Percentiles rank a stretch among this genome's conserved stretches.
These are phyloP conservation scores for Lippia alba DNA, from an alignment of 305 asterid genomes.

Conservation along the genomic window DNA sequence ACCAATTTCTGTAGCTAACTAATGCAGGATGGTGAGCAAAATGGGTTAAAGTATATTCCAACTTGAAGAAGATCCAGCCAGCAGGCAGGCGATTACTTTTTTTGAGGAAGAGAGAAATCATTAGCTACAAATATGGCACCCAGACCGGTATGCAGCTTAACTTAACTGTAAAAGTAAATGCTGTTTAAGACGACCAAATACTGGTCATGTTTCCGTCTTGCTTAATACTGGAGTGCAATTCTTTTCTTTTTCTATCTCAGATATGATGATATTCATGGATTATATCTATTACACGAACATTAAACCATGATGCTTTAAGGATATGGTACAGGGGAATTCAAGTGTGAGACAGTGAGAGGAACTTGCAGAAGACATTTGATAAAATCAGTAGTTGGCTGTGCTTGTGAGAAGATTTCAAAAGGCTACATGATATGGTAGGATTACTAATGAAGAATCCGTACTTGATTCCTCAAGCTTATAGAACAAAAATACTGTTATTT, in stretches of 20 bases:
- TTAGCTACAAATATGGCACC: constrained; percentile 10
- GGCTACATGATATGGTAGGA: neutral
- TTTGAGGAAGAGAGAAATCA: neutral
- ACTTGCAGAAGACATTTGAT: constrained; percentile 10
- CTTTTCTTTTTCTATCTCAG: constrained; percentile 30
- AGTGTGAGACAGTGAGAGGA: constrained; percentile 13
- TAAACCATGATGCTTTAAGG: constrained; percentile 9
- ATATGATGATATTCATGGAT: constrained; percentile 27
- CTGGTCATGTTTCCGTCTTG: constrained; percentile 11
- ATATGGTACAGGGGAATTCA: constrained; percentile 7
- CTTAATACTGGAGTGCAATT: constrained; percentile 7
- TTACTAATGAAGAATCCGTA: no score
- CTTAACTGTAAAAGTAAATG: neutral
- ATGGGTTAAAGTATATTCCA: constrained; percentile 13
- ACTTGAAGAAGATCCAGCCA: constrained; percentile 8
- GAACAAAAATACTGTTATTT: no score
- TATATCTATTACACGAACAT: constrained; percentile 13
- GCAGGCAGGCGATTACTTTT: neutral
- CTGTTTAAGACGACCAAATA: neutral
- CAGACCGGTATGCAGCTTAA: neutral
- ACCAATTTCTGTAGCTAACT: constrained; percentile 30
- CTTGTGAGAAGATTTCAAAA: constrained; percentile 24
- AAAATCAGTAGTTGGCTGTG: neutral
- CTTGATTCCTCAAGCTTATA: no score
- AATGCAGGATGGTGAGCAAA: constrained; percentile 19